Percentiles rank a stretch among this genome's conserved stretches.
Conservation (phyloP, 257 asterid genomes). For the Ocimum tenuiflorum region DNA sequence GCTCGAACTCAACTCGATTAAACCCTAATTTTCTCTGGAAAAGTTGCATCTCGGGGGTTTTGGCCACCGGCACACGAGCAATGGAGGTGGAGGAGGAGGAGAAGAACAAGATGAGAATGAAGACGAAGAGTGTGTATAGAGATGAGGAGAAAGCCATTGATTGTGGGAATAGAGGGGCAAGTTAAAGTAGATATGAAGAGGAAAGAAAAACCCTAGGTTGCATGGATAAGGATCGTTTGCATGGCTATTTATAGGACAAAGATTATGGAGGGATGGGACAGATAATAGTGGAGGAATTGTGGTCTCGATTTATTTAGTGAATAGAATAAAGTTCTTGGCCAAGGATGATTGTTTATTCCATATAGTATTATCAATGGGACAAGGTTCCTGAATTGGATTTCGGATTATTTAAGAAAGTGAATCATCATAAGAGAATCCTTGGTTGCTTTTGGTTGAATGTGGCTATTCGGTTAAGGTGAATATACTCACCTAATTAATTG, state of each 20-base stretch:
- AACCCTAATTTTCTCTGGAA: conserved; percentile 28
- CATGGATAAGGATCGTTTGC: conserved; percentile 26
- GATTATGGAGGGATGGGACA: conserved; percentile 18
- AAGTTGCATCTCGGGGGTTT: background rate
- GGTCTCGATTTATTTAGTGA: conserved; percentile 22
- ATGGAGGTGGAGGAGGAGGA: conserved; percentile 8
- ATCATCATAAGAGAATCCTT: background rate
- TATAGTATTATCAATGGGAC: background rate
- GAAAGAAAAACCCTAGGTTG: conserved; percentile 13
- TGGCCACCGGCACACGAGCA: background rate
- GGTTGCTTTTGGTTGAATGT: background rate
- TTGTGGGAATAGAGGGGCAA: background rate
- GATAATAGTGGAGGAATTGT: conserved; percentile 48
- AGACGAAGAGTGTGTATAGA: conserved; percentile 13
- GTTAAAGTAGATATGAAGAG: background rate
- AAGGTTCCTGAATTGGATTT: background rate
- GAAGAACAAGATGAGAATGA: background rate
- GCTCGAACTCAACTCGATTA: conserved; percentile 14
- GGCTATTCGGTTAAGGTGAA: background rate
- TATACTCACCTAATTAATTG: too few species aligned
- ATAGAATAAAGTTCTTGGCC: conserved; percentile 10
- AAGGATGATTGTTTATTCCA: conserved; percentile 33
- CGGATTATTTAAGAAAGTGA: background rate
- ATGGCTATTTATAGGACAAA: conserved; percentile 31
- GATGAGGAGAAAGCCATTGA: conserved; percentile 35